A percentile compares a stretch with the other conserved stretches of the same genome.
These are phyloP conservation scores for Salvia miltiorrhiza DNA, from an alignment of 257 asterid genomes.

Conservation along the genomic window DNA sequence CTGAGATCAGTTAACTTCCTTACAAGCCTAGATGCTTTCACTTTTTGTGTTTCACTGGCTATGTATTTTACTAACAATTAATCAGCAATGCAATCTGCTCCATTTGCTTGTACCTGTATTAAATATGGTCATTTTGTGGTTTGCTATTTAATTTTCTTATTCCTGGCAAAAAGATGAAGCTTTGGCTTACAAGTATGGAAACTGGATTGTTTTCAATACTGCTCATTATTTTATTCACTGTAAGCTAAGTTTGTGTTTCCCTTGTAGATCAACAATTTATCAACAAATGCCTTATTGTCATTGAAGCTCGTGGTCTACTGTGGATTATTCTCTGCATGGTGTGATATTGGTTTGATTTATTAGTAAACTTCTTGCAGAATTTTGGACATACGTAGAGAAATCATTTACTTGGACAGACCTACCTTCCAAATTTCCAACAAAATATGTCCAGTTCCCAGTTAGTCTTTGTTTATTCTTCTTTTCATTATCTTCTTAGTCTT, in stretches of 20 bases:
- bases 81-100: neutral
- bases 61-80: no score
- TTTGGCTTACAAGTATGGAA: neutral
- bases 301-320: constrained; percentile 8
- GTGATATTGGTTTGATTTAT: neutral
- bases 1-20: constrained; percentile 4
- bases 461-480: constrained; percentile 28
- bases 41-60: no score
- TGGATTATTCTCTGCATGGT: constrained; percentile 2
- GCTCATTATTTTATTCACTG: neutral
- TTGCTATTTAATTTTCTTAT: neutral
- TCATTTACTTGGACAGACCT: constrained; percentile 97
- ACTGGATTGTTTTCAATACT: constrained; percentile 14
- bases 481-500: constrained; percentile 5
- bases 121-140: neutral
- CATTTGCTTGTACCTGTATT: neutral
- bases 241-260: constrained; percentile 1
- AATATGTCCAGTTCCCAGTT: constrained; percentile 96
- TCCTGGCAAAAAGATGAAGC: neutral
- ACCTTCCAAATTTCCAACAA: constrained; percentile 97
- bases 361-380: constrained; percentile 50
- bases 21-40: no score
- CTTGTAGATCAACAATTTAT: neutral
- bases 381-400: constrained; percentile 95
- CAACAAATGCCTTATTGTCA: constrained; percentile 1